Evolutionary conservation across 116 monocot species (phyloP), one percentile per base, ranked within the genome.

Genomic region (Cymodocea nodosa): DNA sequence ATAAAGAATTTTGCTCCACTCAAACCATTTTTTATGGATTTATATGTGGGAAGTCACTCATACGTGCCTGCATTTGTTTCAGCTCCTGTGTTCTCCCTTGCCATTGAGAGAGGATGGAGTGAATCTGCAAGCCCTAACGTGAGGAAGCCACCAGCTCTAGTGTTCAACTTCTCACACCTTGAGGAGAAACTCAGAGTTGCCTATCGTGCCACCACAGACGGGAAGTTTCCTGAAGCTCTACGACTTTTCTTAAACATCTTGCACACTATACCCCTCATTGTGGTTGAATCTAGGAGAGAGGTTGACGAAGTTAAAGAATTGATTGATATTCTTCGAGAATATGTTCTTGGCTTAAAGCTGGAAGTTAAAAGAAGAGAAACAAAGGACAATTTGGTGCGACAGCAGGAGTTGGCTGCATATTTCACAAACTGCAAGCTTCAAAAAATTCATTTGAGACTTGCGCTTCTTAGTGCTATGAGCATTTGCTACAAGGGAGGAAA

Each of bases 291-390:
- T 25, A 84, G 94, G 71, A 80, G 90, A 66, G 94, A 90, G 69
- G 94, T 90, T 58, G 94, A 94, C 76, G 90, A 94, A 77, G 87
- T 94, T 8, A 94, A 94, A 77, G 90, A 94, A 65, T 67, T 94
- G 35, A 87, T 94, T 39, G 85, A 79, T 52, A 87, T 94, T 39
- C 73, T 74, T 0, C 78, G 70, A 52, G 94, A 94, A 66, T 94
- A 94, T 67, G 89, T 87, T 15, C 68, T 94, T 24, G 94, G 94
- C 61, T 73, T 94, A 65, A 81, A 85, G 63, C 82, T 94, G 35
- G 94, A 94, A 59, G 62, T 85, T 8, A 83, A 81, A 59, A 78
- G 84, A 70, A 87, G 75, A 83, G 94, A 81, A 69, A 67, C 64
- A 5, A 94, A 77, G 66, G 83, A 90, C 63, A 66, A 87, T 70